These are phyloP conservation scores for Xylariales sp. DNA, from an alignment of 2,329 filamentous ascomycete species.

Conservation along the genomic window DNA sequence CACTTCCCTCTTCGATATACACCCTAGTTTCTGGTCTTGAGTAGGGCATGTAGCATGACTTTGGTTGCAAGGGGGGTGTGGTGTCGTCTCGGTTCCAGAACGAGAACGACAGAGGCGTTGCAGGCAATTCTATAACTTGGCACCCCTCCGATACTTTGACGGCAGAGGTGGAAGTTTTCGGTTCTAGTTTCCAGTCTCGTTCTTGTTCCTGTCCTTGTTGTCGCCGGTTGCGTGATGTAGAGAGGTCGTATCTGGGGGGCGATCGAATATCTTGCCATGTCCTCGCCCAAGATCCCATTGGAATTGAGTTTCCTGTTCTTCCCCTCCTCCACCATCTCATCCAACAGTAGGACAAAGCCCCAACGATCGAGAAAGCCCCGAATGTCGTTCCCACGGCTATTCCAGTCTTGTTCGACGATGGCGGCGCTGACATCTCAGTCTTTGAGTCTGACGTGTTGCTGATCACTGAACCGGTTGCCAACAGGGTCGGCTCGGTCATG, in stretches of 20 bases:
- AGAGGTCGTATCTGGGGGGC: not conserved
- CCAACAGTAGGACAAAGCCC: not conserved
- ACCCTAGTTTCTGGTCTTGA: too few species aligned
- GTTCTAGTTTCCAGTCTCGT: too few species aligned
- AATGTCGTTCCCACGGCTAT: not conserved
- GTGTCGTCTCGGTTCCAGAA: not conserved
- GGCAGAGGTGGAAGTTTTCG: too few species aligned
- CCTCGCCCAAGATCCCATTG: not conserved
- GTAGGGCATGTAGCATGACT: not conserved
- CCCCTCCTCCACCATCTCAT: not conserved
- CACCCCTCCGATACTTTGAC: too few species aligned
- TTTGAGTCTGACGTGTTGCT: not conserved
- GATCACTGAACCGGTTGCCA: not conserved
- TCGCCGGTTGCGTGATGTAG: not conserved
- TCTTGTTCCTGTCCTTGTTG: too few species aligned
- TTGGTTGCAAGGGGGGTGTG: not conserved
- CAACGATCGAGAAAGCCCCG: constrained; percentile 1
- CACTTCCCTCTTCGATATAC: too few species aligned
- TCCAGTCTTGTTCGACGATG: not conserved
- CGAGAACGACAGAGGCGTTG: constrained; percentile 9
- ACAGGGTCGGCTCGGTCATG: not conserved
- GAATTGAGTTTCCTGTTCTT: not conserved
- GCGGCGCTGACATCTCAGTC: not conserved
- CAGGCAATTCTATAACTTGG: constrained; percentile 9
- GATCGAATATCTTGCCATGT: not conserved